Conservation (phyloP, 768 basidiomycete species). For the Chalciporus piperatus region DNA sequence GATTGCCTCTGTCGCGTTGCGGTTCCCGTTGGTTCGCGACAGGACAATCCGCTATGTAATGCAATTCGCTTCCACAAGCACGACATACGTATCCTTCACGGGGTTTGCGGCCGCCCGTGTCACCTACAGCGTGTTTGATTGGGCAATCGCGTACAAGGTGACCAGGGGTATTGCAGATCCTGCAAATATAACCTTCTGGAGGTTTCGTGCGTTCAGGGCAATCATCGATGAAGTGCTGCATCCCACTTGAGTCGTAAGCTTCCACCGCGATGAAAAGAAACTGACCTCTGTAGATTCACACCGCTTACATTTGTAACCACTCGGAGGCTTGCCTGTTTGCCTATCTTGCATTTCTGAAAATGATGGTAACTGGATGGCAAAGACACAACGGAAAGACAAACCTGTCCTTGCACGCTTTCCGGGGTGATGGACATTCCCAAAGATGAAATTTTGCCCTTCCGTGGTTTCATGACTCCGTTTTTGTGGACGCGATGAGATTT, state of each 20-base stretch:
- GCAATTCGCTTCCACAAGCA: constrained; percentile 83
- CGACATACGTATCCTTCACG: constrained; percentile 86
- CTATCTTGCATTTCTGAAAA: constrained; percentile 27
- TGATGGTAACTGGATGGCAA: background rate
- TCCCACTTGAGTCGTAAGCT: constrained; percentile 2
- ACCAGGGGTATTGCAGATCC: constrained; percentile 79
- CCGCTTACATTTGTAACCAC: constrained; percentile 73
- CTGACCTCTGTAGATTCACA: constrained; percentile 74
- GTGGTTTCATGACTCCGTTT: constrained; percentile 55
- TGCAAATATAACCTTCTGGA: constrained; percentile 85
- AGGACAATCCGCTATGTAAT: constrained; percentile 87
- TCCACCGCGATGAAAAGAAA: background rate
- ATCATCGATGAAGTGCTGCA: constrained; percentile 70
- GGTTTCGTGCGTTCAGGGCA: constrained; percentile 77
- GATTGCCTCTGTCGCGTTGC: constrained; percentile 32
- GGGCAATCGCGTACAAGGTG: constrained; percentile 92
- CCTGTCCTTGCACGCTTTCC: constrained; percentile 58
- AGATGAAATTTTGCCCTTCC: constrained; percentile 64
- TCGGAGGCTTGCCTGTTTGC: constrained; percentile 56
- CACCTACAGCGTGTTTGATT: constrained; percentile 68
- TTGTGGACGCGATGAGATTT: constrained; percentile 31
- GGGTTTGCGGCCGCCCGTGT: constrained; percentile 81
- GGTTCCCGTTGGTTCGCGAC: constrained; percentile 53
- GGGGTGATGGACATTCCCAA: constrained; percentile 58
- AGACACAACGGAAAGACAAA: constrained; percentile 25